These are phyloP conservation scores for Epichloe amarillans DNA, from an alignment of 2,329 filamentous ascomycete genomes.

Conservation along the genomic window DNA sequence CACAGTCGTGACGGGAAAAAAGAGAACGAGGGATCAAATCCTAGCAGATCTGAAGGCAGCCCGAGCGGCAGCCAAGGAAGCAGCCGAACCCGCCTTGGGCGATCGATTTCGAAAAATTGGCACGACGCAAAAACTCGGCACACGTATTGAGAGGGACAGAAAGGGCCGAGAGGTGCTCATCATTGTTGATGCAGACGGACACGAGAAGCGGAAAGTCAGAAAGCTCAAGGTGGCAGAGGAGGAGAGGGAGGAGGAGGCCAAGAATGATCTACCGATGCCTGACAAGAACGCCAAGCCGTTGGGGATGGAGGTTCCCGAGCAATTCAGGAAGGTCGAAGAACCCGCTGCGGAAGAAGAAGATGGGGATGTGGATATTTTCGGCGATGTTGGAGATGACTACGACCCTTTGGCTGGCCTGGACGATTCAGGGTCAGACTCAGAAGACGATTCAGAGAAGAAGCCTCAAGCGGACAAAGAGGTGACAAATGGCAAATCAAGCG, in stretches of 20 bases:
- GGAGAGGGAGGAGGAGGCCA: constrained; percentile 23
- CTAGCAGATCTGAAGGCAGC: constrained; percentile 53
- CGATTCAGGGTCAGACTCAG: constrained; percentile 30
- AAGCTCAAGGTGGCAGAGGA: constrained; percentile 29
- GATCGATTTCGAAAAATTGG: constrained; percentile 54
- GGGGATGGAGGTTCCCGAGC: constrained; percentile 53
- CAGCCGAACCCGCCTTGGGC: constrained; percentile 38
- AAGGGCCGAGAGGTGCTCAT: constrained; percentile 52
- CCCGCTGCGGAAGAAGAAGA: constrained; percentile 31
- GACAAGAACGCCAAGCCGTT: constrained; percentile 43
- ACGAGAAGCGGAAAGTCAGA: constrained; percentile 52
- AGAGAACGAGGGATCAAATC: constrained; percentile 52
- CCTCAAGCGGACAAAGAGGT: background rate
- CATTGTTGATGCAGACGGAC: constrained; percentile 51
- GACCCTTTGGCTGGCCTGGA: constrained; percentile 49
- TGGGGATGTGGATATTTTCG: constrained; percentile 51
- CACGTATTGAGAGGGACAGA: constrained; percentile 46
- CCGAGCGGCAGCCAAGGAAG: constrained; percentile 44
- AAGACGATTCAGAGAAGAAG: constrained; percentile 24
- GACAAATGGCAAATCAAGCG: constrained; percentile 7
- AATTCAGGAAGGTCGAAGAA: constrained; percentile 34
- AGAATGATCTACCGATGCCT: constrained; percentile 34
- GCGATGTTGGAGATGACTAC: constrained; percentile 52
- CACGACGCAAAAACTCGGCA: constrained; percentile 35
- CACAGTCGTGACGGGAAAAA: constrained; percentile 41